Evolutionary conservation across 768 basidiomycete genomes (phyloP).

Genomic region (Trametes cingulata): DNA sequence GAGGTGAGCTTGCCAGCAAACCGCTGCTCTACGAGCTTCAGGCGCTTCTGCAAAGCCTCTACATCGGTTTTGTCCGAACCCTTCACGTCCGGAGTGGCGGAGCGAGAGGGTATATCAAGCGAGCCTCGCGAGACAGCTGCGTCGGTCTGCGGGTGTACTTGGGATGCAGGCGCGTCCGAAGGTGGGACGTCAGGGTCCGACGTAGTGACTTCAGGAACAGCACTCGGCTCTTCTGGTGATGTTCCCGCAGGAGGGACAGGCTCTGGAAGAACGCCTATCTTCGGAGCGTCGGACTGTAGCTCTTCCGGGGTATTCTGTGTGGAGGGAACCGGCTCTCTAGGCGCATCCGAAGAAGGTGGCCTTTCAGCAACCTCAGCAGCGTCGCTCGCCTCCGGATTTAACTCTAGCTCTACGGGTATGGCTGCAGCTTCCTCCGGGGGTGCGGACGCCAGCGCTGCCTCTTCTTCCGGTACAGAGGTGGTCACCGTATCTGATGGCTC

Average conservation of each 20-base stretch:
- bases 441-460: not conserved
- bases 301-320: no score
- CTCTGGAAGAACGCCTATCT: not conserved
- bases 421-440: not conserved
- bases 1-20: conserved; percentile 56
- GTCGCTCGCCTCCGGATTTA: not conserved
- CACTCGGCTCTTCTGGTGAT: not conserved
- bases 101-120: not conserved
- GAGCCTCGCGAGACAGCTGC: not conserved
- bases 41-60: conserved; percentile 62
- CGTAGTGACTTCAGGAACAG: not conserved
- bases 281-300: not conserved
- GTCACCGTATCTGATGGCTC: not conserved
- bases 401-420: not conserved
- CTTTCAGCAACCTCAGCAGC: not conserved
- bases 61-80: conserved; percentile 35
- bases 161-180: not conserved
- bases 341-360: not conserved
- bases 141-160: not conserved
- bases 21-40: conserved; percentile 75
- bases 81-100: conserved; percentile 3
- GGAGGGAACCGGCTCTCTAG: not conserved
- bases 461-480: not conserved
- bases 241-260: not conserved
- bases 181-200: not conserved